Evolutionary conservation across 2,329 filamentous ascomycete genomes (phyloP), one percentile per base, ranked within the genome.

Genomic region (Hypoxylon sp.): DNA sequence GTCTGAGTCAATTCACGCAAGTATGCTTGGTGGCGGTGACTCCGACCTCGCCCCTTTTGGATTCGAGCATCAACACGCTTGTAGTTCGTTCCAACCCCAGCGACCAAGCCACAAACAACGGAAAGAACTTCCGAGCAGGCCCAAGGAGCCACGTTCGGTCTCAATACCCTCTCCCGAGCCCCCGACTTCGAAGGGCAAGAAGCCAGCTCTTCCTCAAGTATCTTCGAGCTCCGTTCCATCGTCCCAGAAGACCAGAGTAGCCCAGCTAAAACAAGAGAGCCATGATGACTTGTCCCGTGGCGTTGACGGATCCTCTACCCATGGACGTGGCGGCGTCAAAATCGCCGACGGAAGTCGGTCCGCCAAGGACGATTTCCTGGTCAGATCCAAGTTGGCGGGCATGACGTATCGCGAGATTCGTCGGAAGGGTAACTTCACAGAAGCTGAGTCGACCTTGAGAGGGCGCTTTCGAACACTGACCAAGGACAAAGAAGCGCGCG

Each of bases 401-500:
- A 80, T 87, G 80, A 88, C 89, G 0, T 93, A 93, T 79, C 86
- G 84, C 59, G 84, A 91, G 64, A 93, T 93, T 73, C 85, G 85
- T 38, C 72, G 75, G 5, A 74, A 79, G 17, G 87, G 89, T 13
- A 79, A 82, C 1, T 90, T 90, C 69, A 78, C 76, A 0, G 89
- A 92, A 72, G 89, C 90, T 1, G 91, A 93, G 78, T 91, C 90
- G 10, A 94, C 92, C 0, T 82, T 94, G 38, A 85, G 92, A 13
- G 92, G 92, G 0, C 85, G 91, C 0, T 89, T 86, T 71, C 83
- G 91, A 3, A 87, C 85, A 2, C 77, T 93, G 72, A 92, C 87
- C 6, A 93, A 92, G 80, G 79, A 80, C 11, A 87, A 87, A 72
- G 82, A 85, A 34, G 83, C 87, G 62, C 82, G 91, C 5, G 86